phyloP scores from a whole-genome alignment of 345 rosid genomes.

The Hypericum androsaemum region DNA sequence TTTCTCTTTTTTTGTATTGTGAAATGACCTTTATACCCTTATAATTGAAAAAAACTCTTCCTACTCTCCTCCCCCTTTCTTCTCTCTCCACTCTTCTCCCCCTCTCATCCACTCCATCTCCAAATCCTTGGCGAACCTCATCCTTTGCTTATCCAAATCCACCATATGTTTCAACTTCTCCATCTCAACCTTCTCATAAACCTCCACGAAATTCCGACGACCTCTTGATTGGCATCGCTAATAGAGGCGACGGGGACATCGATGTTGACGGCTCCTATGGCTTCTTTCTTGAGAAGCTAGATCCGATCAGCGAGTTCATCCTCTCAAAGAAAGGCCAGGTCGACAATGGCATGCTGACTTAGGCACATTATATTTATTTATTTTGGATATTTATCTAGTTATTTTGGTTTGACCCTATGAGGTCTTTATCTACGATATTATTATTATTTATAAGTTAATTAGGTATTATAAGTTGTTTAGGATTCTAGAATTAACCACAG shows the following conservation, averaged over 20 bases:
- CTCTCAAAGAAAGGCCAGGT: conserved; percentile 81
- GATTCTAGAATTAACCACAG: no score
- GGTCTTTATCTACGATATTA: no score
- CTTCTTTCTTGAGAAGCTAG: conserved; percentile 26
- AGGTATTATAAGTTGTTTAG: no score
- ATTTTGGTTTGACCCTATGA: no score
- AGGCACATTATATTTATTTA: no score
- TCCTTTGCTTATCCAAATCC: conserved; percentile 95
- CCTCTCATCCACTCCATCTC: conserved; percentile 93
- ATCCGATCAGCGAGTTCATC: conserved; percentile 66
- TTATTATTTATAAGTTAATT: no score
- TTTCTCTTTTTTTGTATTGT: no score
- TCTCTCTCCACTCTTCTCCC: no score
- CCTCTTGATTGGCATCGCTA: conserved; percentile 17
- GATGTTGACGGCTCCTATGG: conserved; percentile 6
- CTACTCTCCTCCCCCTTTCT: no score
- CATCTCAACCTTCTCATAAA: conserved; percentile 79
- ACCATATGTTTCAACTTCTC: conserved; percentile 88
- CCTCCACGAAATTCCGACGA: conserved; percentile 47
- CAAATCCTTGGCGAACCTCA: conserved; percentile 87
- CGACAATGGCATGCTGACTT: conserved; percentile 41
- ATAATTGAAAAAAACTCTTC: no score
- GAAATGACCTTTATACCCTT: no score
- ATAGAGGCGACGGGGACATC: conserved; percentile 31
- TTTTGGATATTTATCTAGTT: no score